Base-by-base conservation (phyloP, 371 early-diverging fungal genomes). In the Phascolomyces articulosus region DNA sequence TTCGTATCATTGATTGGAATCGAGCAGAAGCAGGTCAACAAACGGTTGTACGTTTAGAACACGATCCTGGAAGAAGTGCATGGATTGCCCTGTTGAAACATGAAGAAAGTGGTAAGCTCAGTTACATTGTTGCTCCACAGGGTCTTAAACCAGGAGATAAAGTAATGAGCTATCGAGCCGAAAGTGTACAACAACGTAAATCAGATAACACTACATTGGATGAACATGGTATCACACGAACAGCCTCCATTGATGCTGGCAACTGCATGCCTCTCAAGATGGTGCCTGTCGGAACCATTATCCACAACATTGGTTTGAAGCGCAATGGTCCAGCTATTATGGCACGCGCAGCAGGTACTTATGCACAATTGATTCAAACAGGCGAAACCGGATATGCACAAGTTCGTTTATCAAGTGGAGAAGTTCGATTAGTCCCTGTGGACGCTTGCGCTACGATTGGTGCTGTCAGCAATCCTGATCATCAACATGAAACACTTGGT, bases 11-110 rank as follows among this genome's bases (percentile, higher is more conserved):
- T 8, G 98, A 98, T 66, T 97, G 95, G 84, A 72, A 85, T 63
- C 94, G 98, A 62, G 71, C 65, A 29, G 86, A 86, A 55, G 70
- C 89, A 0, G 97, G 96, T 1, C 75, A 85, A 7, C 95, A 95
- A 65, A 84, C 87, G 48, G 97, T 98, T 2, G 81, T 93, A 62
- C 88, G 98, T 20, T 75, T 97, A 21, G 98, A 98, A 75, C 94
- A 95, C 70, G 98, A 98, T 74, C 98, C 98, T 24, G 95, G 95
- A 72, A 84, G 98, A 53, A 90, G 91, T 38, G 97, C 93, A n/a
- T 93, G 94, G 78, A 92, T 98, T 66, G 95, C 95, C 10, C 72
- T 98, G 66, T 82, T 98, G 68, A 85, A 87, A 58, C 87, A 94
- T 69, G 83, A 91, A 53, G 80, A 82, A 31, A 92, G 90, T 24